These are phyloP conservation scores for Coemansia sp. DNA, from an alignment of 371 early-diverging fungal species.

Conservation along the genomic window DNA sequence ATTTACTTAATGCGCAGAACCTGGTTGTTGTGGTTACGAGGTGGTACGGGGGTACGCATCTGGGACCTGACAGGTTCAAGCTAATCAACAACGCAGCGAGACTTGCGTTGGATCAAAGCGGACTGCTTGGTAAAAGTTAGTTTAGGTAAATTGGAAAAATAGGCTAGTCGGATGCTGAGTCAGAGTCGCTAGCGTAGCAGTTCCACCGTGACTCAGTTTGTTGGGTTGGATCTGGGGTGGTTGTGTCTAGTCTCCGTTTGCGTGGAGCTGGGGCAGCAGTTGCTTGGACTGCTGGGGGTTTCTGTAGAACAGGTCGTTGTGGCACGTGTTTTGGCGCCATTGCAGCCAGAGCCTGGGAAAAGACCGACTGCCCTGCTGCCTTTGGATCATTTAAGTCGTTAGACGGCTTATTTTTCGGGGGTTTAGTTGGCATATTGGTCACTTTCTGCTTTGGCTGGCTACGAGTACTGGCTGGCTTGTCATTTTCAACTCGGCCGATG, in stretches of 20 bases:
- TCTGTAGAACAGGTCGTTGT: too few relatives aligned
- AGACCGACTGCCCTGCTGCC: not conserved
- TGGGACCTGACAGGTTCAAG: slow-evolving; percentile 87
- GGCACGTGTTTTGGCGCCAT: not conserved
- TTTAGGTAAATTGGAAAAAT: not conserved
- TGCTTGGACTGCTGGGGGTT: not conserved
- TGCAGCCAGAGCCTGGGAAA: slow-evolving; percentile 17
- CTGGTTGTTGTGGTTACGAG: slow-evolving; percentile 83
- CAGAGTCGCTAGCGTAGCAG: slow-evolving; percentile 10
- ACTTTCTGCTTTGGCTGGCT: not conserved
- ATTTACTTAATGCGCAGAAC: slow-evolving; percentile 70
- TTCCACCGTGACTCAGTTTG: slow-evolving; percentile 6
- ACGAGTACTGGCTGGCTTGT: not conserved
- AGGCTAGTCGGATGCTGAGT: slow-evolving; percentile 8
- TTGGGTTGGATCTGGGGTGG: too few relatives aligned
- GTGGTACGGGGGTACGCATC: slow-evolving; percentile 87
- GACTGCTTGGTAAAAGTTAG: slow-evolving; percentile 53
- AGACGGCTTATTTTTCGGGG: not conserved
- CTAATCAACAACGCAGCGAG: slow-evolving; percentile 86
- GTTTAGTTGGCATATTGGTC: not conserved
- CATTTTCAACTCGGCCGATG: slow-evolving; percentile 2
- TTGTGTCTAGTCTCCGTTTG: not conserved
- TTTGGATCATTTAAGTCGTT: not conserved
- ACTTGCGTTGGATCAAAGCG: slow-evolving; percentile 64
- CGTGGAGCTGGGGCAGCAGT: not conserved